These are phyloP conservation scores for Saturnispora mendoncae DNA, from an alignment of 805 yeast genomes.

Conservation along the genomic window DNA sequence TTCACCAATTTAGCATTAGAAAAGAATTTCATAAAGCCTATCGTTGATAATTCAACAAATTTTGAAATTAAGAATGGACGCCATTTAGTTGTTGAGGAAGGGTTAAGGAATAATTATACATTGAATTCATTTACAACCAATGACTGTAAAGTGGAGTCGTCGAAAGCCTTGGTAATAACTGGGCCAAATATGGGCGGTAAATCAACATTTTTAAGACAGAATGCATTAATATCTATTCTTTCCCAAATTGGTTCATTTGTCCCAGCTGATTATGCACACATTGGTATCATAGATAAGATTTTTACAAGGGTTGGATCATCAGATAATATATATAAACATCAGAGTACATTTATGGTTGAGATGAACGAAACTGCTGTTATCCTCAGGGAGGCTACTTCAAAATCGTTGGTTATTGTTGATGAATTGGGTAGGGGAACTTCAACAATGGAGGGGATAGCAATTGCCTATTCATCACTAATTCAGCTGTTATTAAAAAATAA, in stretches of 20 bases:
- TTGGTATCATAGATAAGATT: conserved; percentile 70
- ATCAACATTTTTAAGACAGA: conserved; percentile 65
- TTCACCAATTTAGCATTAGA: conserved; percentile 70
- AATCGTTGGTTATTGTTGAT: conserved; percentile 72
- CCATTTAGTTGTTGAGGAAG: conserved; percentile 81
- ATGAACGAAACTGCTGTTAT: conserved; percentile 79
- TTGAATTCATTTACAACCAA: conserved; percentile 40
- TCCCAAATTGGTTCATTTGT: conserved; percentile 70
- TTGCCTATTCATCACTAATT: conserved; percentile 68
- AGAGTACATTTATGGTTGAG: conserved; percentile 90
- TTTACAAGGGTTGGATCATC: conserved; percentile 80
- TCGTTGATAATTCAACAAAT: conserved; percentile 38
- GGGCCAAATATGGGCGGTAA: conserved; percentile 92
- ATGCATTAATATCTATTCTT: conserved; percentile 58
- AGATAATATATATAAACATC: conserved; percentile 68
- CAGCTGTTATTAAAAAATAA: conserved; percentile 45
- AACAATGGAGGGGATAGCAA: conserved; percentile 72
- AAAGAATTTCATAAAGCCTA: conserved; percentile 57
- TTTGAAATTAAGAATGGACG: conserved; percentile 58
- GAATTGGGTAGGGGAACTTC: conserved; percentile 91
- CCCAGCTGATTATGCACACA: conserved; percentile 53
- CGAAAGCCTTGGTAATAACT: conserved; percentile 52
- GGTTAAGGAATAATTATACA: conserved; percentile 35
- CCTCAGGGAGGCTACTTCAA: conserved; percentile 51
- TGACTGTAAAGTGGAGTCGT: conserved; percentile 29